Percentiles rank a stretch among this genome's conserved stretches.
These are phyloP conservation scores for Solanum virginianum DNA, from an alignment of 257 asterid genomes.

Conservation along the genomic window DNA sequence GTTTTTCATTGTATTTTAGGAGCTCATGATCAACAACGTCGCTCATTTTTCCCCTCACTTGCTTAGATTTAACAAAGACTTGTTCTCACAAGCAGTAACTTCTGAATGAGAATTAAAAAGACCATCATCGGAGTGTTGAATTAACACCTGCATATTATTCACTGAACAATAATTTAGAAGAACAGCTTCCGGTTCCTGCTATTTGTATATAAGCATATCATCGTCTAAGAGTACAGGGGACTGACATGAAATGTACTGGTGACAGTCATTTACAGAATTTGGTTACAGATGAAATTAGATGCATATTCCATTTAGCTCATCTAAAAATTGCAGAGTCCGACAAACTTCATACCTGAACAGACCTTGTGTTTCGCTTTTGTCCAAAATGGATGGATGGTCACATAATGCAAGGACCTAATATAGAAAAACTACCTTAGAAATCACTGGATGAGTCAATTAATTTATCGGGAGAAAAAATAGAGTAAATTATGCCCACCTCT, in stretches of 20 bases:
- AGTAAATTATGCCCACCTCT: slow-evolving; percentile 44
- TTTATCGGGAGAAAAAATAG: background rate
- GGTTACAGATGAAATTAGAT: background rate
- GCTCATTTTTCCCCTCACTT: background rate
- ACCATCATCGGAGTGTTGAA: background rate
- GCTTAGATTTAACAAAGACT: background rate
- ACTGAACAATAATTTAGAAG: background rate
- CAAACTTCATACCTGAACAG: slow-evolving; percentile 56
- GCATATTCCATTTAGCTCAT: background rate
- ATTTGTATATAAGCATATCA: background rate
- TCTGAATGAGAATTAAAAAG: background rate
- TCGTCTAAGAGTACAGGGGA: background rate
- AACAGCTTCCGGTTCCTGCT: background rate
- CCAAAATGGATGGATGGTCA: slow-evolving; percentile 86
- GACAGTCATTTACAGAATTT: background rate
- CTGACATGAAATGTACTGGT: background rate
- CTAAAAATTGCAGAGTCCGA: background rate
- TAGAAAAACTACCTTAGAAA: slow-evolving; percentile 1
- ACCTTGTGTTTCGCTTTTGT: slow-evolving; percentile 77
- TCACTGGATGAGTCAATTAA: background rate
- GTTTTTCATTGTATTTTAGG: background rate
- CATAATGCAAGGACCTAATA: slow-evolving; percentile 89
- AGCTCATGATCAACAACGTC: background rate
- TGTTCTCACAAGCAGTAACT: background rate
- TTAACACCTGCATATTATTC: background rate